A percentile compares a stretch with the other conserved stretches of the same genome.
Evolutionary conservation across 495 filamentous ascomycete genomes (phyloP).

Genomic region (Letharia columbiana): DNA sequence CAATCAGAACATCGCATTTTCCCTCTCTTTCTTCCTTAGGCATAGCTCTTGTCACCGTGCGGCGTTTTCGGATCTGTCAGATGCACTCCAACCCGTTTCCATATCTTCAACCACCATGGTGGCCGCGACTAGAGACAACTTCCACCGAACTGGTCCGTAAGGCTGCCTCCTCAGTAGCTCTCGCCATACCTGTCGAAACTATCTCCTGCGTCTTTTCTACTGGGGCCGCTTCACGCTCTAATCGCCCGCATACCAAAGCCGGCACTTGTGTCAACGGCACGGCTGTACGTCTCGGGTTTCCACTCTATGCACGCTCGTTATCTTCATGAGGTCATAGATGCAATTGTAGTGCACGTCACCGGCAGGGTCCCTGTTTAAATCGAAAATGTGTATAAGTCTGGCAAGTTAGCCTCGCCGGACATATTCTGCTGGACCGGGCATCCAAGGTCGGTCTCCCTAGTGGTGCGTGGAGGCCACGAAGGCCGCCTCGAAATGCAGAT

Average conservation of each 20-base stretch:
- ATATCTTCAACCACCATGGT: neutral
- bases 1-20: neutral
- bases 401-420: neutral
- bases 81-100: constrained; percentile 4
- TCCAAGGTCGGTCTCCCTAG: neutral
- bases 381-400: neutral
- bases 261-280: neutral
- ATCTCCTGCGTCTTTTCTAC: neutral
- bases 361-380: neutral
- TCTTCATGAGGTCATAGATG: constrained; percentile 3
- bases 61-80: constrained; percentile 11
- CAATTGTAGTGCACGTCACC: neutral
- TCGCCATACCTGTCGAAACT: neutral
- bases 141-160: constrained; percentile 15
- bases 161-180: neutral
- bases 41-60: neutral
- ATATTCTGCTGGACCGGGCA: neutral
- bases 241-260: neutral
- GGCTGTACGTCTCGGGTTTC: neutral
- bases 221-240: neutral
- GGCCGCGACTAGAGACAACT: neutral
- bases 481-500: neutral
- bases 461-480: neutral
- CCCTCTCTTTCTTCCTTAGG: neutral
- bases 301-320: neutral